Conservation (phyloP, 306 rosid species). For the Trichosanthes truncata region DNA sequence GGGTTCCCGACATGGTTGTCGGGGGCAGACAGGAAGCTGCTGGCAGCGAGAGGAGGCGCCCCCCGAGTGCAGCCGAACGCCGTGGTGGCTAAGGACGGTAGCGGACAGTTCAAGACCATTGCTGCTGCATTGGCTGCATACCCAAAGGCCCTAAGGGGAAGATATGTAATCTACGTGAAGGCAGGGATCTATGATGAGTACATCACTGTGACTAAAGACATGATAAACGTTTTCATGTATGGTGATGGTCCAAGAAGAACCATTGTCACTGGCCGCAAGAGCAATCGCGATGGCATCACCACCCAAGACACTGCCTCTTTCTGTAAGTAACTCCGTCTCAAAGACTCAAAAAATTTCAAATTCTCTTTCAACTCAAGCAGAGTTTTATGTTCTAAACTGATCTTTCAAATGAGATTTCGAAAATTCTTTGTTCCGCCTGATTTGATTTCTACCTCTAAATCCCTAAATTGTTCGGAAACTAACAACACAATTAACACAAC, state of each 20-base stretch:
- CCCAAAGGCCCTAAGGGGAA: slow-evolving; percentile 25
- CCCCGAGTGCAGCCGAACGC: slow-evolving; percentile 13
- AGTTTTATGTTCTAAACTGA: too few species aligned
- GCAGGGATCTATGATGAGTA: slow-evolving; percentile 49
- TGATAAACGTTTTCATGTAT: slow-evolving; percentile 30
- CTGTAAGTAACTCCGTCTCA: slow-evolving; percentile 12
- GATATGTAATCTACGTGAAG: slow-evolving; percentile 56
- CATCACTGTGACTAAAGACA: slow-evolving; percentile 18
- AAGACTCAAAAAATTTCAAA: too few species aligned
- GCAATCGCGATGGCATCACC: slow-evolving; percentile 14
- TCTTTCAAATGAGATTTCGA: too few species aligned
- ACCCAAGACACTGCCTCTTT: slow-evolving; percentile 48
- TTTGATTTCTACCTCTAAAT: background rate
- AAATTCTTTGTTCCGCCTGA: too few species aligned
- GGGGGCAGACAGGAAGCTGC: slow-evolving; percentile 35
- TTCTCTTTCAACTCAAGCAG: too few species aligned
- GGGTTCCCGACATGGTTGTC: slow-evolving; percentile 53
- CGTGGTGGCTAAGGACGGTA: slow-evolving; percentile 69
- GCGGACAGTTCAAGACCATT: slow-evolving; percentile 40
- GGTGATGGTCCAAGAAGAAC: slow-evolving; percentile 64
- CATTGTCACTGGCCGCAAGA: slow-evolving; percentile 42
- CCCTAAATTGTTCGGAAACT: background rate
- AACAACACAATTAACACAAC: too few species aligned
- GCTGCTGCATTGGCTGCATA: slow-evolving; percentile 32
- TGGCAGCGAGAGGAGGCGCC: slow-evolving; percentile 11